These are phyloP conservation scores for Leccinum obscurum DNA, from an alignment of 768 basidiomycete species.

Conservation along the genomic window DNA sequence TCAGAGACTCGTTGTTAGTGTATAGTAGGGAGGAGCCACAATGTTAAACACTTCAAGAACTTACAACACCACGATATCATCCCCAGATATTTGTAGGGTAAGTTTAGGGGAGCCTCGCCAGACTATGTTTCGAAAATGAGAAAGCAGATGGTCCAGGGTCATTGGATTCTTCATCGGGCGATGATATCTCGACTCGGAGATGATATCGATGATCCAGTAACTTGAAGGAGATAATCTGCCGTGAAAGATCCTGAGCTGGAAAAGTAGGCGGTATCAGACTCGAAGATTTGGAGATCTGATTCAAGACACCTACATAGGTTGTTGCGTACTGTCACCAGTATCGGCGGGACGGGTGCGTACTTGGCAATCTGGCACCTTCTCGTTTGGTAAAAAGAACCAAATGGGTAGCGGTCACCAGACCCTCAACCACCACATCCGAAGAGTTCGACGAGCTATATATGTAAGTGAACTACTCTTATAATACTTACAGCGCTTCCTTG, in stretches of 20 bases:
- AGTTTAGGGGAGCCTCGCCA: slow-evolving; percentile 5
- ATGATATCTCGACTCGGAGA: background rate
- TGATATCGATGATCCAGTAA: background rate
- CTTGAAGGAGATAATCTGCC: background rate
- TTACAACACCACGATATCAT: slow-evolving; percentile 24
- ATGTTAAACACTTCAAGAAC: background rate
- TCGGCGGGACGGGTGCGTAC: background rate
- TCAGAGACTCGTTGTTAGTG: background rate
- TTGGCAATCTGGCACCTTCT: background rate
- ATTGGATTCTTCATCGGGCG: background rate
- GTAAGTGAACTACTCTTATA: too few relatives aligned
- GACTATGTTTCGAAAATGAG: background rate
- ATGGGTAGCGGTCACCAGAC: background rate
- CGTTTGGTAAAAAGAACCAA: background rate
- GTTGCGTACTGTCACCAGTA: too few relatives aligned
- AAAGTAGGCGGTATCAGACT: background rate
- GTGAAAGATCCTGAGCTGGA: background rate
- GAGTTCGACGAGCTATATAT: too few relatives aligned
- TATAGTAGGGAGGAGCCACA: background rate
- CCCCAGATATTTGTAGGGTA: slow-evolving; percentile 6
- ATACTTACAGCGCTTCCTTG: too few relatives aligned
- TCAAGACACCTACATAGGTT: background rate
- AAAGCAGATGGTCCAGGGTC: background rate
- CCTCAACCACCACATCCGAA: too few relatives aligned
- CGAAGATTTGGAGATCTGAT: background rate